Percentiles rank a stretch among this genome's conserved stretches.
Evolutionary conservation across 2,329 filamentous ascomycete genomes (phyloP).

Genomic region (Sarocladium brachiariae): DNA sequence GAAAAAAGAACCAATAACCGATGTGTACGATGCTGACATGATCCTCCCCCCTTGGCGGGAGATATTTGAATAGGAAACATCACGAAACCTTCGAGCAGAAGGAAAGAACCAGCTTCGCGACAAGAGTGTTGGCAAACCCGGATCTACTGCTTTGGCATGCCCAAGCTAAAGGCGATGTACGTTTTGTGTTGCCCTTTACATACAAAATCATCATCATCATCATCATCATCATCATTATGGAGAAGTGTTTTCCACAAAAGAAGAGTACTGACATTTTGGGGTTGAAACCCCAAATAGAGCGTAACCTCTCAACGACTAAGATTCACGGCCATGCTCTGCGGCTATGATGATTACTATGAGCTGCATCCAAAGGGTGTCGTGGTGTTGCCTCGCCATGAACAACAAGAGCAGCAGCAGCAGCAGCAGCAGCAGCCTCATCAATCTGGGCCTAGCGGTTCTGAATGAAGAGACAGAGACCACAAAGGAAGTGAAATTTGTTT

Average conservation of each 20-base stretch:
- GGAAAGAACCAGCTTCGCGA: conserved; percentile 42
- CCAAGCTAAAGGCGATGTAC: conserved; percentile 45
- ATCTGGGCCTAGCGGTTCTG: too few species aligned
- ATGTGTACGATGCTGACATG: too few species aligned
- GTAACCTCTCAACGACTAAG: conserved; percentile 48
- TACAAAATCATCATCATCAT: background rate
- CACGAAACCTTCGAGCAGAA: conserved; percentile 33
- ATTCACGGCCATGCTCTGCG: conserved; percentile 50
- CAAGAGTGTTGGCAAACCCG: conserved; percentile 47
- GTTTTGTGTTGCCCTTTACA: conserved; percentile 19
- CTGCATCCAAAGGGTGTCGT: conserved; percentile 11
- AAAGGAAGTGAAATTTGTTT: too few species aligned
- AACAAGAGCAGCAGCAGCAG: conserved; percentile 11
- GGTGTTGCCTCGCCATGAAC: too few species aligned
- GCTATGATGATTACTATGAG: conserved; percentile 1
- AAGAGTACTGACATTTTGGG: background rate
- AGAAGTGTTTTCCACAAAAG: too few species aligned
- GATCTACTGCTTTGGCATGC: conserved; percentile 55
- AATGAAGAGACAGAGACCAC: too few species aligned
- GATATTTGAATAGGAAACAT: background rate
- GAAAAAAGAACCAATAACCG: too few species aligned
- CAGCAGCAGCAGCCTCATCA: conserved; percentile 13
- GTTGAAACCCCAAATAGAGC: too few species aligned
- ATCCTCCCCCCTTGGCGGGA: too few species aligned
- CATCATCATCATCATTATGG: background rate